These are phyloP conservation scores for Phytophthora capsici DNA, from an alignment of 352 stramenopile genomes.

Conservation along the genomic window DNA sequence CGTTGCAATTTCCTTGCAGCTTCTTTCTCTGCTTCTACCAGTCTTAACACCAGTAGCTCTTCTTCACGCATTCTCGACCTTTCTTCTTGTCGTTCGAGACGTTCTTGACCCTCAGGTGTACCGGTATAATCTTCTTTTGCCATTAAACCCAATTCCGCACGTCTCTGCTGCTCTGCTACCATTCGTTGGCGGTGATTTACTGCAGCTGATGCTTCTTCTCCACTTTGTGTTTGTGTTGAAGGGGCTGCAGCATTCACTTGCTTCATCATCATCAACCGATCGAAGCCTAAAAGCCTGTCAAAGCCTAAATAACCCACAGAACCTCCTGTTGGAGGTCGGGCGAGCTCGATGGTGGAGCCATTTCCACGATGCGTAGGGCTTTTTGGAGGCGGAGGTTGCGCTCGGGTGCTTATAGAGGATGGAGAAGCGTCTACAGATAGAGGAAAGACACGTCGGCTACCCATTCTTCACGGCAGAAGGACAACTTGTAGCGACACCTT, in stretches of 20 bases:
- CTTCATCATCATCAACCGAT: conserved; percentile 57
- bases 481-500: too few species aligned
- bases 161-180: conserved; percentile 51
- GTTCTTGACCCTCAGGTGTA: conserved; percentile 55
- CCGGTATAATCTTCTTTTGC: conserved; percentile 64
- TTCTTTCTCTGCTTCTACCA: conserved; percentile 50
- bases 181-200: conserved; percentile 73
- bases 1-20: conserved; percentile 33
- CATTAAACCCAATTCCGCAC: conserved; percentile 58
- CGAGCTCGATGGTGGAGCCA: conserved; percentile 24
- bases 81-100: conserved; percentile 59
- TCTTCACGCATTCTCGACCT: conserved; percentile 64
- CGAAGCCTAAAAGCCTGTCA: conserved; percentile 38
- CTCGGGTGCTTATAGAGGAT: background rate
- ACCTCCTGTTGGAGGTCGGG: conserved; percentile 17
- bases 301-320: conserved; percentile 35
- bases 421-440: conserved; percentile 42
- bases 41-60: conserved; percentile 51
- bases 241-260: conserved; percentile 55
- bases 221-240: background rate
- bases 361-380: conserved; percentile 45
- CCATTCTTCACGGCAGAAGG: conserved; percentile 10
- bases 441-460: conserved; percentile 49
- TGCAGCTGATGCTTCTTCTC: conserved; percentile 55
- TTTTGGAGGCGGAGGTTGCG: conserved; percentile 52